phyloP scores from a whole-genome alignment of 2,329 filamentous ascomycete genomes.

The Epichloe uncinata region DNA sequence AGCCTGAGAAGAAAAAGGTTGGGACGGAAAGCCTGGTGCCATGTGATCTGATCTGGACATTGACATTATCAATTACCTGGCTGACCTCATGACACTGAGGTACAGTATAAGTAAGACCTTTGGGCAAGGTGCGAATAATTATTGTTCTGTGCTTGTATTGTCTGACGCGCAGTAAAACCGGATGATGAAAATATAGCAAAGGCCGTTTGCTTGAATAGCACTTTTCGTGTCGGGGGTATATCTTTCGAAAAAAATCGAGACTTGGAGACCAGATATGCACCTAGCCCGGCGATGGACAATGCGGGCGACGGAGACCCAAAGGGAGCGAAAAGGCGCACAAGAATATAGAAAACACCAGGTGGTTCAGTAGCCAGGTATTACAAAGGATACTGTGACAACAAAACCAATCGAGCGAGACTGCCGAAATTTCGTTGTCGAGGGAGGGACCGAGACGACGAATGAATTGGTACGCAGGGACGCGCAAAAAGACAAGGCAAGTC shows the following conservation, averaged over 20 bases:
- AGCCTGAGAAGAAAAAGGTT: conserved; percentile 47
- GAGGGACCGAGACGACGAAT: background rate
- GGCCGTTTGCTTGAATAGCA: background rate
- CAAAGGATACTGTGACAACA: conserved; percentile 17
- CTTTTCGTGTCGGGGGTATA: background rate
- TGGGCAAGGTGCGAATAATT: background rate
- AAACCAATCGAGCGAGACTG: conserved; percentile 1
- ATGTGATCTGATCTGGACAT: conserved; percentile 76
- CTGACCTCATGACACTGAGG: conserved; percentile 7
- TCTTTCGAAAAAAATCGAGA: background rate
- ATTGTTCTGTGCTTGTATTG: conserved; percentile 2
- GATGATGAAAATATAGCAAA: conserved; percentile 3
- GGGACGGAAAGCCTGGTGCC: conserved; percentile 68
- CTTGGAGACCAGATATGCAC: background rate
- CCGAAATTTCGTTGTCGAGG: background rate
- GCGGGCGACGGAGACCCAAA: background rate
- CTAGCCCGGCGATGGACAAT: background rate
- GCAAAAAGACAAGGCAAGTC: background rate
- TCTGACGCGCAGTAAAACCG: background rate
- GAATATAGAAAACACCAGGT: conserved; percentile 5
- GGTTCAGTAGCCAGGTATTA: conserved; percentile 21
- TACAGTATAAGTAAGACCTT: background rate
- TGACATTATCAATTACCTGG: conserved; percentile 83
- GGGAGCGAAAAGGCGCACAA: conserved; percentile 3
- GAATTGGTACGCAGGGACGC: background rate